Conservation (phyloP, 2,329 filamentous ascomycete genomes). For the Penicillium thymicola region DNA sequence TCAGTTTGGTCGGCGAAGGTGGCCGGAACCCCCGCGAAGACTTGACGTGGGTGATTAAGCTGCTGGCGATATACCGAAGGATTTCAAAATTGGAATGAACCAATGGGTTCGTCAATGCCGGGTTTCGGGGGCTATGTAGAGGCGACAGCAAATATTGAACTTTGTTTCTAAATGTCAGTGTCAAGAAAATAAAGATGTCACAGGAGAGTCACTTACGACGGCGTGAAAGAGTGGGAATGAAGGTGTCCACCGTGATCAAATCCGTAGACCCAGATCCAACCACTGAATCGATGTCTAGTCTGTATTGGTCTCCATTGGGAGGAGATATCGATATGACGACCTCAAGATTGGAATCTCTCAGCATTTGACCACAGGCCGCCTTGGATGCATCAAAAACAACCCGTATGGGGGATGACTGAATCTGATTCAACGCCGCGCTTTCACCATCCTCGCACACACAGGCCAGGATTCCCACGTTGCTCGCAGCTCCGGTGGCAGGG, state of each 20-base stretch:
- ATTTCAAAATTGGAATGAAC: constrained; percentile 76
- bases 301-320: constrained; percentile 60
- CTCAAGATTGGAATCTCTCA: constrained; percentile 38
- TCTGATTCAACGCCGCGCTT: constrained; percentile 53
- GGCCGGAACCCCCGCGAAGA: constrained; percentile 62
- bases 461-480: constrained; percentile 53
- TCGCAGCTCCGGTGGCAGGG: constrained; percentile 54
- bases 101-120: constrained; percentile 56
- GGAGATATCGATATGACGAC: constrained; percentile 65
- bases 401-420: constrained; percentile 32
- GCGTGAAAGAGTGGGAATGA: constrained; percentile 71
- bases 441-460: constrained; percentile 43
- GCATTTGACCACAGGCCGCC: constrained; percentile 26
- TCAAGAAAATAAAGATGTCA: neutral
- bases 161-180: constrained; percentile 33
- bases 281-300: constrained; percentile 60
- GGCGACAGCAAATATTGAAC: constrained; percentile 69
- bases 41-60: constrained; percentile 61
- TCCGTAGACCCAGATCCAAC: constrained; percentile 72
- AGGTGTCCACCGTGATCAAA: constrained; percentile 67
- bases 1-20: constrained; percentile 83
- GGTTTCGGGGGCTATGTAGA: constrained; percentile 61
- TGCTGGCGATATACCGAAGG: constrained; percentile 65
- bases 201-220: constrained; percentile 55
- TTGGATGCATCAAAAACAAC: constrained; percentile 39